Evolutionary conservation across 1,284 basidiomycete genomes (phyloP).

Genomic region (Cryptococcus hybrid): DNA sequence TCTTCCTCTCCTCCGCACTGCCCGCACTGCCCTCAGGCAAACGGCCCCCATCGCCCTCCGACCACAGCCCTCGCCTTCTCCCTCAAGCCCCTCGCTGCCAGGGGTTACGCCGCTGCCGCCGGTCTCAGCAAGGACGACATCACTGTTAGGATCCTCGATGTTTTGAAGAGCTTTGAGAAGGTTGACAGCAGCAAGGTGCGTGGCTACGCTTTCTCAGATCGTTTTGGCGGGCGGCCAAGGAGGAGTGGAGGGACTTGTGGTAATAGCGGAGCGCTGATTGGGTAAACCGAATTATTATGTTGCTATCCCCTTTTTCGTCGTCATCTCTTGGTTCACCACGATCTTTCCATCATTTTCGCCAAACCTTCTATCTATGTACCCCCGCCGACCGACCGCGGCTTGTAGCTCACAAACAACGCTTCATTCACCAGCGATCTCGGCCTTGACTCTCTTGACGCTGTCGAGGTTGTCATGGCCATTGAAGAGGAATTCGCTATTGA

Average conservation of each 20-base stretch:
- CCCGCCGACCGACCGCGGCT: too few species aligned
- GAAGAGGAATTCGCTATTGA: conserved; percentile 78
- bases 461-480: conserved; percentile 99
- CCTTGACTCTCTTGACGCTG: conserved; percentile 94
- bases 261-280: conserved; percentile 13
- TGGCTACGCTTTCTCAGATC: not conserved
- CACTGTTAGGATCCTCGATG: conserved; percentile 76
- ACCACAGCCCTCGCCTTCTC: not conserved
- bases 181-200: conserved; percentile 79
- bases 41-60: conserved; percentile 11
- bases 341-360: not conserved
- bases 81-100: conserved; percentile 8
- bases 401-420: conserved; percentile 69
- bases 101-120: conserved; percentile 71
- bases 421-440: conserved; percentile 87
- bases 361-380: not conserved
- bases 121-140: conserved; percentile 74
- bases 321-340: not conserved
- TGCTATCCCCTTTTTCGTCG: not conserved
- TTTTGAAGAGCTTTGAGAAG: conserved; percentile 94
- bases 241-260: not conserved
- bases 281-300: not conserved
- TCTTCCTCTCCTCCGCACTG: conserved; percentile 20
- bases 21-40: conserved; percentile 18
- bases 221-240: not conserved